Evolutionary conservation across 1,139 yeast genomes (phyloP).

Genomic region (Geotrichum histeridarum): DNA sequence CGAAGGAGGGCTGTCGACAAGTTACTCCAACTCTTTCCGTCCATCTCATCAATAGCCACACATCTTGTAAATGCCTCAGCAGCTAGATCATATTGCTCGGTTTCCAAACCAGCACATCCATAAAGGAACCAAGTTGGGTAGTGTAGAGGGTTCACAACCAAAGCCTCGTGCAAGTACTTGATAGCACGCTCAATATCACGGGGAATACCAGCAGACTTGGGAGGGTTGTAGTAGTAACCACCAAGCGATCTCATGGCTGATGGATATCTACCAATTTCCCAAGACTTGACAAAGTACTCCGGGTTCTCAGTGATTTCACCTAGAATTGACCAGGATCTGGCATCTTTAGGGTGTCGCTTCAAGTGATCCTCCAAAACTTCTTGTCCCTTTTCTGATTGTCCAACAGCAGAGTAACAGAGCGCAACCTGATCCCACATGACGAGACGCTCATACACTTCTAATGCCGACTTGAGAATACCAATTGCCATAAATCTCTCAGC

Average conservation of each 20-base stretch:
- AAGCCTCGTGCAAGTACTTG: constrained; percentile 66
- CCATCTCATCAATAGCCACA: constrained; percentile 77
- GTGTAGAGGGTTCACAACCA: constrained; percentile 68
- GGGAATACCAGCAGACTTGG: constrained; percentile 48
- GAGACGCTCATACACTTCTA: constrained; percentile 81
- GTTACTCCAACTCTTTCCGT: constrained; percentile 90
- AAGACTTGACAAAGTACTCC: constrained; percentile 70
- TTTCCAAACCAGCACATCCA: constrained; percentile 84
- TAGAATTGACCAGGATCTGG: constrained; percentile 74
- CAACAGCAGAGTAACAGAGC: constrained; percentile 82
- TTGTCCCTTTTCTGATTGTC: constrained; percentile 65
- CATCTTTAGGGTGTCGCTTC: constrained; percentile 59
- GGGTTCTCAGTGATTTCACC: constrained; percentile 87
- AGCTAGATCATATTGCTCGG: constrained; percentile 67
- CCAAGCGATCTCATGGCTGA: constrained; percentile 85
- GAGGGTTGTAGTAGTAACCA: constrained; percentile 64
- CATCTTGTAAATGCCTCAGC: constrained; percentile 92
- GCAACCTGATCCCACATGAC: constrained; percentile 80
- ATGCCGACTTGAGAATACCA: constrained; percentile 81
- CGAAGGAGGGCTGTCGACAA: constrained; percentile 74
- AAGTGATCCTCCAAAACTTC: constrained; percentile 54
- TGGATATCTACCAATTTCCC: constrained; percentile 79
- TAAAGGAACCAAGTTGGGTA: constrained; percentile 87
- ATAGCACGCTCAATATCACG: constrained; percentile 56
- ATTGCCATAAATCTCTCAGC: constrained; percentile 87